Percentiles rank a stretch among this genome's conserved stretches.
Conservation (phyloP, 139 green algal genomes). For the Yamagishiella unicocca region DNA sequence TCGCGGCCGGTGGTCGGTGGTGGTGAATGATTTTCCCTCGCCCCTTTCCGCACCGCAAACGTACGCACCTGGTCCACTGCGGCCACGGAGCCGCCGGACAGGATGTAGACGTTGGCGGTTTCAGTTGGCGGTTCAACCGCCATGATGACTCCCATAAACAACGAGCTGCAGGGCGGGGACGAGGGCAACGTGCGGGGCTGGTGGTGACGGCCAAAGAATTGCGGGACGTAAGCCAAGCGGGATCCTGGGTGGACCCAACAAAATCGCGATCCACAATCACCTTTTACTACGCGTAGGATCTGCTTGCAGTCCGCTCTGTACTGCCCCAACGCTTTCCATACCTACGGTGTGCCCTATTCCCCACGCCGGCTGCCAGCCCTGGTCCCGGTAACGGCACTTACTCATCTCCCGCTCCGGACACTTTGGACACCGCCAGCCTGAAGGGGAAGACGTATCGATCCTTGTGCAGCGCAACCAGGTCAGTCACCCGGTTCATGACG, state of each 20-base stretch:
- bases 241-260: no score
- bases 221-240: no score
- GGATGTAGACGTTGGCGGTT: constrained; percentile 40
- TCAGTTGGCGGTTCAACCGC: constrained; percentile 10
- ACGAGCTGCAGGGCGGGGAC: constrained; percentile 6
- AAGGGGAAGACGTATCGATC: constrained; percentile 60
- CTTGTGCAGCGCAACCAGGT: constrained; percentile 48
- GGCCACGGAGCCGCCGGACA: constrained; percentile 24
- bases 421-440: constrained; percentile 51
- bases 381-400: background rate
- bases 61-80: constrained; percentile 23
- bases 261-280: no score
- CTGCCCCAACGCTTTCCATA: no score
- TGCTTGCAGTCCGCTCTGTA: no score
- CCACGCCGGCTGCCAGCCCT: no score
- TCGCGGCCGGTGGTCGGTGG: no score
- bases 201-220: no score
- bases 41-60: no score
- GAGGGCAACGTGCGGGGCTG: background rate
- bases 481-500: constrained; percentile 52
- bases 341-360: no score
- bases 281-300: no score
- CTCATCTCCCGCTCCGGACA: constrained; percentile 29
- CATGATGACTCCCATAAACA: constrained; percentile 59
- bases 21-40: no score